These are phyloP conservation scores for Dryas drummondii DNA, from an alignment of 306 rosid genomes.

Conservation along the genomic window DNA sequence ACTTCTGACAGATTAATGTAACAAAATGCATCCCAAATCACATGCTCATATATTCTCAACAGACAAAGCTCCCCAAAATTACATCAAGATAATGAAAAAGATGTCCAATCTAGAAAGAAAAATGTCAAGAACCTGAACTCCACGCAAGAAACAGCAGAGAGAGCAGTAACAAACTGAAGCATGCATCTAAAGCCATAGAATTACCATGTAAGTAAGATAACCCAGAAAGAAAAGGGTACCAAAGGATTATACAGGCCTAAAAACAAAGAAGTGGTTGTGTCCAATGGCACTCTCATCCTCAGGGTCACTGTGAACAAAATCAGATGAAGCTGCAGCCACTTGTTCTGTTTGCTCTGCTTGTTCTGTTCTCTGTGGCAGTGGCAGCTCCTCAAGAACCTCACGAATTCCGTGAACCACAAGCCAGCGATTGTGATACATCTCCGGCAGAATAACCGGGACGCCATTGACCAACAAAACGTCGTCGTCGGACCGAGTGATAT, in stretches of 20 bases:
- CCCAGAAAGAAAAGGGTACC: not conserved
- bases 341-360: not conserved
- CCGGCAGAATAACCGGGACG: constrained; percentile 37
- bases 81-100: not conserved
- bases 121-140: too few relatives aligned
- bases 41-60: not conserved
- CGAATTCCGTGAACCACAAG: constrained; percentile 43
- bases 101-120: not conserved
- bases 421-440: constrained; percentile 36
- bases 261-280: constrained; percentile 42
- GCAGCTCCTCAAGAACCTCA: constrained; percentile 24
- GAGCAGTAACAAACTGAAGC: not conserved
- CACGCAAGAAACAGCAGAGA: too few relatives aligned
- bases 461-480: constrained; percentile 38
- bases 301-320: not conserved
- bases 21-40: not conserved
- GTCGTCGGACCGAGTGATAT: constrained; percentile 20
- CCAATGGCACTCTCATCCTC: not conserved
- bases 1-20: not conserved
- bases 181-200: not conserved
- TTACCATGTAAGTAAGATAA: too few relatives aligned
- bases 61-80: not conserved
- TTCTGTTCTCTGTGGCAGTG: not conserved
- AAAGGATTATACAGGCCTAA: constrained; percentile 22
- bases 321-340: constrained; percentile 12